Conservation (phyloP, 495 filamentous ascomycete genomes). For the Talaromyces stipitatus region DNA sequence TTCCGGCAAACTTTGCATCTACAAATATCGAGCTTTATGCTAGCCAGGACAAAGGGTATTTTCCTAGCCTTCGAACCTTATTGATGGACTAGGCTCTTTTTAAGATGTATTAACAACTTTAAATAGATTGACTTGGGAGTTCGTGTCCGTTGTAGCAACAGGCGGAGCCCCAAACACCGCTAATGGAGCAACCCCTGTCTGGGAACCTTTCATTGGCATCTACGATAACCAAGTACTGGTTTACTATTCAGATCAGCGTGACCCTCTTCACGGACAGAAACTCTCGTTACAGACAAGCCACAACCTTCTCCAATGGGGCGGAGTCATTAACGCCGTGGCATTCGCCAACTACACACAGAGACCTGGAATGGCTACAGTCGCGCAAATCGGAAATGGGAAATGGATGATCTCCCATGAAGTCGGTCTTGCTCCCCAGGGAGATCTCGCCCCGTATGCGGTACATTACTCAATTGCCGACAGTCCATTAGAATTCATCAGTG, state of each 20-base stretch:
- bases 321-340: constrained; percentile 48
- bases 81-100: too few species aligned
- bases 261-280: constrained; percentile 53
- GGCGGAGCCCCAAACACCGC: constrained; percentile 48
- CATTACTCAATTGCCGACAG: constrained; percentile 39
- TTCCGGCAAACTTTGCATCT: constrained; percentile 42
- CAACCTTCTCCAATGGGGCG: constrained; percentile 44
- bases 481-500: constrained; percentile 39
- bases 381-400: constrained; percentile 38
- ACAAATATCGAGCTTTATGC: constrained; percentile 60
- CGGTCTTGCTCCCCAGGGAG: constrained; percentile 22
- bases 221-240: constrained; percentile 40
- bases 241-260: constrained; percentile 61
- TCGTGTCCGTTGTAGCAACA: constrained; percentile 47
- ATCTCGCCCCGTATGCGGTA: constrained; percentile 22
- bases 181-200: constrained; percentile 51
- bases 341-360: constrained; percentile 46
- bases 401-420: constrained; percentile 54
- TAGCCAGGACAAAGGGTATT: constrained; percentile 38
- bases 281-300: constrained; percentile 47
- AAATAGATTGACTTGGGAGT: constrained; percentile 41
- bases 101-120: neutral
- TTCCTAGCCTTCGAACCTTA: neutral
- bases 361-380: constrained; percentile 54
- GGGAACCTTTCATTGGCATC: constrained; percentile 54